A percentile compares a stretch with the other conserved stretches of the same genome.
Evolutionary conservation across 306 rosid genomes (phyloP).

Genomic region (Ceratonia siliqua): DNA sequence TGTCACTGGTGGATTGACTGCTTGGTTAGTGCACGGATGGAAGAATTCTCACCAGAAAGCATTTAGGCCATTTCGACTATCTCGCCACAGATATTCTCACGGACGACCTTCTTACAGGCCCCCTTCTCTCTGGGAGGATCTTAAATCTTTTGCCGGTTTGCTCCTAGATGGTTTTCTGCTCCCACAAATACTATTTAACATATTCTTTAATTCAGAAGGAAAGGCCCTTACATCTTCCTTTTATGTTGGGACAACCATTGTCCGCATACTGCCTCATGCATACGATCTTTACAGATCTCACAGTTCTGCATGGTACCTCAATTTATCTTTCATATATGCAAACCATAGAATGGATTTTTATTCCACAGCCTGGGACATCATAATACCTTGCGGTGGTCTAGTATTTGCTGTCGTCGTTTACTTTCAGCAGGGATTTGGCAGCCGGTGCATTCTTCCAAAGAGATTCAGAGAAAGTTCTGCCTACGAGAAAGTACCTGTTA

Average conservation of each 20-base stretch:
- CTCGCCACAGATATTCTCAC: conserved; percentile 44
- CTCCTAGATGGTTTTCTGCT: conserved; percentile 77
- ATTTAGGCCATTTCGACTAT: conserved; percentile 36
- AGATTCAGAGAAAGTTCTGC: conserved; percentile 47
- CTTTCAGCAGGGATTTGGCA: conserved; percentile 84
- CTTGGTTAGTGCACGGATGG: conserved; percentile 57
- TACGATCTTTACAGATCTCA: conserved; percentile 84
- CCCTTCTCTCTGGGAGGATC: conserved; percentile 64
- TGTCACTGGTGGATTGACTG: conserved; percentile 53
- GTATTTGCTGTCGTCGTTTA: conserved; percentile 58
- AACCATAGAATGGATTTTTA: conserved; percentile 71
- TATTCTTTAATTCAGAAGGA: conserved; percentile 53
- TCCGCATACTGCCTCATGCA: conserved; percentile 83
- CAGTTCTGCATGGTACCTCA: conserved; percentile 56
- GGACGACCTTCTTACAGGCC: conserved; percentile 28
- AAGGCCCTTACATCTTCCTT: conserved; percentile 51
- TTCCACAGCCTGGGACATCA: conserved; percentile 85
- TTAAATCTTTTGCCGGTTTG: conserved; percentile 71
- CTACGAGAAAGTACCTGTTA: conserved; percentile 74
- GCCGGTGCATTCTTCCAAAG: conserved; percentile 72
- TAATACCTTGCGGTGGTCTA: conserved; percentile 62
- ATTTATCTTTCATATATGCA: conserved; percentile 69
- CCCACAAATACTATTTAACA: conserved; percentile 73
- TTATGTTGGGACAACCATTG: conserved; percentile 69
- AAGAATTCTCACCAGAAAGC: conserved; percentile 42